Conservation (phyloP, 345 rosid species). For the Bruguiera gymnorhiza region DNA sequence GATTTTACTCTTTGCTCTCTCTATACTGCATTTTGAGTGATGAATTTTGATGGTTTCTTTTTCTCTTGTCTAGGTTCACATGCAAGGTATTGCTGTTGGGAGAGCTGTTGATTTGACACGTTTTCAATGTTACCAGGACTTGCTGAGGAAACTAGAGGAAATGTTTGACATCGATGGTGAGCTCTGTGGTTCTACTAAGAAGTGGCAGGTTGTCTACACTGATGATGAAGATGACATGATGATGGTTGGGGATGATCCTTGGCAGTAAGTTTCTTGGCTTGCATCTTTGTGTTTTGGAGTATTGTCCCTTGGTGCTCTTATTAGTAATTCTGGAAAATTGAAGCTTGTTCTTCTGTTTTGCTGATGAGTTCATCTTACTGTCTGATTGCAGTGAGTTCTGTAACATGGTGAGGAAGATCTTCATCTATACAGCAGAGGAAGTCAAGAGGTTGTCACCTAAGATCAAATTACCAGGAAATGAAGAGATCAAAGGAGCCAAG, state of each 20-base stretch:
- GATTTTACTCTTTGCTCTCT: background rate
- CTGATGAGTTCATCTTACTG: background rate
- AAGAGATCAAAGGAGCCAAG: constrained; percentile 31
- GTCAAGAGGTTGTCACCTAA: constrained; percentile 84
- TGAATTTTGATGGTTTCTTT: background rate
- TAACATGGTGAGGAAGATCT: constrained; percentile 87
- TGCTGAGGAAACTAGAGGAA: constrained; percentile 78
- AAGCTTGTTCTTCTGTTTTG: background rate
- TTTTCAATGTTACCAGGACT: constrained; percentile 62
- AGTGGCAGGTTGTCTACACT: constrained; percentile 94
- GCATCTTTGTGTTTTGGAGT: background rate
- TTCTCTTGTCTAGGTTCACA: constrained; percentile 63
- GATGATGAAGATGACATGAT: constrained; percentile 98
- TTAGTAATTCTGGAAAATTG: too few species aligned
- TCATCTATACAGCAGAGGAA: constrained; percentile 85
- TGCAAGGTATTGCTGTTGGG: constrained; percentile 98
- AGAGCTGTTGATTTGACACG: constrained; percentile 92
- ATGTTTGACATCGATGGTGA: constrained; percentile 91
- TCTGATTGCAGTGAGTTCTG: constrained; percentile 80
- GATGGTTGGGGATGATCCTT: constrained; percentile 99
- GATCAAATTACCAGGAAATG: constrained; percentile 47
- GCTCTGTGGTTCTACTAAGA: constrained; percentile 63
- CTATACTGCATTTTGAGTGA: background rate
- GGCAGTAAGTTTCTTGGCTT: constrained; percentile 70
- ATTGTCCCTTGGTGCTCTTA: background rate